Base-by-base conservation (phyloP, 2,329 filamentous ascomycete species). In the Phaeosphaeria sp. region DNA sequence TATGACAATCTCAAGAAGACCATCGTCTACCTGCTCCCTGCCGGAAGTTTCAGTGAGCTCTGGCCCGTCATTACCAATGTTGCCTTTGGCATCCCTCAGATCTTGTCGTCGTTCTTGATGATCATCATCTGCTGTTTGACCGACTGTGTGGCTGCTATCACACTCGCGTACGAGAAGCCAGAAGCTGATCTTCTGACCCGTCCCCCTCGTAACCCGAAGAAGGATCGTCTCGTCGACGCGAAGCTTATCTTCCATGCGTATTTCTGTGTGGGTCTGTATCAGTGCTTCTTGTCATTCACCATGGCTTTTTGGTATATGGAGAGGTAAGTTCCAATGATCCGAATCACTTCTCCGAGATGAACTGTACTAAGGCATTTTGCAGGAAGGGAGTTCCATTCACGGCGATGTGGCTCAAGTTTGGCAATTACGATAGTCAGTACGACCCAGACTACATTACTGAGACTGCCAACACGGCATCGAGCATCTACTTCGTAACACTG, bases 1-100 rank as follows among this genome's bases (percentile, higher is more conserved):
- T 93, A 91, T 75, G 89, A 92, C 74, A 93, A 93, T 66, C 78
- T 93, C 50, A 90, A 91, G 74, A 93, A 93, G 81, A 89, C 86
- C 46, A 86, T 91, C 59, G 85, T 87, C n/a, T 92, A 92, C 68
- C 80, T 92, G 2, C 81, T 92, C 0, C 89, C 90, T 0, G 90
- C 90, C 0, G 90, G 90, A 2, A 86, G 82, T n/a, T 92, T 91
- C 73, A 86, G 85, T 51, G 90, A 93, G 72, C 89, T 93, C 75
- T 86, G 74, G 89, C 90, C 90, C 0, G 87, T 93, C 44, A 84
- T 92, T 75, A 90, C 88, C 1, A 91, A 89, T 56, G 87, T 92
- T 20, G 73, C 87, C 1, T 90, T 92, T 60, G 90, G 90, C 20
- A 80, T 92, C 2, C 90, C 90, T 0, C 90, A 92, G 71, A 87